Evolutionary conservation across 768 basidiomycete species (phyloP).

Genomic region (Tremella yokohamensis): DNA sequence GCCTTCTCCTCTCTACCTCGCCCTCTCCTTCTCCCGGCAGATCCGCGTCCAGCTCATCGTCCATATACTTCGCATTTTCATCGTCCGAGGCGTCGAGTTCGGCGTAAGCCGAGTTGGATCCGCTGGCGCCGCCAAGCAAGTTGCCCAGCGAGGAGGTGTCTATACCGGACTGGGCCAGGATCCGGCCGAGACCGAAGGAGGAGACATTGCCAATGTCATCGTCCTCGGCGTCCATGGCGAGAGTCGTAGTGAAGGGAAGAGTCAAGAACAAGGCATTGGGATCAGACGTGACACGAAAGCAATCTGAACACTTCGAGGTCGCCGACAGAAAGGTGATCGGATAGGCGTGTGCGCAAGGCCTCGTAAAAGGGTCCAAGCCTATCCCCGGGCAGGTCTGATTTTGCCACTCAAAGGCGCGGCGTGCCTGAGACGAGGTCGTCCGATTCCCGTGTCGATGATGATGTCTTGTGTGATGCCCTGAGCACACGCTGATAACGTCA

Average conservation of each 20-base stretch:
- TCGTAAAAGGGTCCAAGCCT: too few species aligned
- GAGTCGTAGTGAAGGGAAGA: not conserved
- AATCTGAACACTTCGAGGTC: too few species aligned
- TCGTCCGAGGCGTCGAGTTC: slow-evolving; percentile 36
- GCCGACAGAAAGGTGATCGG: too few species aligned
- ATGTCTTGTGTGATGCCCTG: too few species aligned
- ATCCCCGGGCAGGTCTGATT: too few species aligned
- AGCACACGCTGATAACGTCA: too few species aligned
- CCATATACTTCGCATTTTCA: slow-evolving; percentile 32
- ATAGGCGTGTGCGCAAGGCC: too few species aligned
- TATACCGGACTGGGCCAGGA: slow-evolving; percentile 30
- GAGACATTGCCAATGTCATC: slow-evolving; percentile 10
- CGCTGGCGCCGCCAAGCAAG: slow-evolving; percentile 13
- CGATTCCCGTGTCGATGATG: too few species aligned
- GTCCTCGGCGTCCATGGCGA: slow-evolving; percentile 4
- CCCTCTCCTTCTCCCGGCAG: slow-evolving; percentile 19
- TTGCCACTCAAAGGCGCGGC: too few species aligned
- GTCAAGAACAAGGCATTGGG: not conserved
- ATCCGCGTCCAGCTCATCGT: slow-evolving; percentile 26
- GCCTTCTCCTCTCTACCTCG: slow-evolving; percentile 13
- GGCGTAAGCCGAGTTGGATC: slow-evolving; percentile 14
- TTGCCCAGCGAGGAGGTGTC: slow-evolving; percentile 25
- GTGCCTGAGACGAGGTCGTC: too few species aligned
- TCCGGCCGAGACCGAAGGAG: slow-evolving; percentile 24
- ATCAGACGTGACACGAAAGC: not conserved